phyloP scores from a whole-genome alignment of 164 flowering plant genomes.

The Magnolia sinica region DNA sequence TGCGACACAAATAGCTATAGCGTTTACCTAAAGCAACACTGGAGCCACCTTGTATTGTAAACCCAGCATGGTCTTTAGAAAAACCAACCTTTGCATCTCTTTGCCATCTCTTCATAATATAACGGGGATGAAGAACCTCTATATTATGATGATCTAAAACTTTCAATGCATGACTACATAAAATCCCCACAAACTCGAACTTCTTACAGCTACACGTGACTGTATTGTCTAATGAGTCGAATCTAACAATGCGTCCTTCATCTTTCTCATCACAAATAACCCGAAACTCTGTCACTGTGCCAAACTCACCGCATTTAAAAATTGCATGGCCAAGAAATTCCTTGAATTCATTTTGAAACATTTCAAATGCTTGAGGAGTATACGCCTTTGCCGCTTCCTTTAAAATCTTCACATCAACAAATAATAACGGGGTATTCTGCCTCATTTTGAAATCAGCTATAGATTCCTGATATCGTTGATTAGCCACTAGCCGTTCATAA shows the following conservation, averaged over 20 bases:
- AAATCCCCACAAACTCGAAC: not conserved
- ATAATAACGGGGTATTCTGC: conserved; percentile 9
- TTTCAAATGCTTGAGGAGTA: conserved; percentile 10
- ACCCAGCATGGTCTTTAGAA: not conserved
- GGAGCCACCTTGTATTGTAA: not conserved
- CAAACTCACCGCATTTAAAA: not conserved
- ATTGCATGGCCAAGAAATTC: not conserved
- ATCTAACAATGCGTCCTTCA: conserved; percentile 6
- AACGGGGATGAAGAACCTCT: not conserved
- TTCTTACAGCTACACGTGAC: conserved; percentile 15
- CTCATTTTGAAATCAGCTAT: conserved; percentile 11
- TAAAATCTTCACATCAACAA: conserved; percentile 13
- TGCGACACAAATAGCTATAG: not conserved
- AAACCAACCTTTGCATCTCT: not conserved
- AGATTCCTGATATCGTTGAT: not conserved
- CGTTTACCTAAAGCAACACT: not conserved
- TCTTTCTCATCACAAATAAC: conserved; percentile 5
- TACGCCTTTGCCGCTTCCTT: conserved; percentile 17
- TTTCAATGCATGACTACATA: not conserved
- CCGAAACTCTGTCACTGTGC: conserved; percentile 1
- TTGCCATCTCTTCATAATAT: not conserved
- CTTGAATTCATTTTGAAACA: conserved; percentile 21
- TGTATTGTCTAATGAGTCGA: conserved; percentile 6
- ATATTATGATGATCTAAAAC: not conserved
- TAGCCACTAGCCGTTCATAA: not conserved